Evolutionary conservation across 257 asterid species (phyloP).

Genomic region (Eustoma russellianum): DNA sequence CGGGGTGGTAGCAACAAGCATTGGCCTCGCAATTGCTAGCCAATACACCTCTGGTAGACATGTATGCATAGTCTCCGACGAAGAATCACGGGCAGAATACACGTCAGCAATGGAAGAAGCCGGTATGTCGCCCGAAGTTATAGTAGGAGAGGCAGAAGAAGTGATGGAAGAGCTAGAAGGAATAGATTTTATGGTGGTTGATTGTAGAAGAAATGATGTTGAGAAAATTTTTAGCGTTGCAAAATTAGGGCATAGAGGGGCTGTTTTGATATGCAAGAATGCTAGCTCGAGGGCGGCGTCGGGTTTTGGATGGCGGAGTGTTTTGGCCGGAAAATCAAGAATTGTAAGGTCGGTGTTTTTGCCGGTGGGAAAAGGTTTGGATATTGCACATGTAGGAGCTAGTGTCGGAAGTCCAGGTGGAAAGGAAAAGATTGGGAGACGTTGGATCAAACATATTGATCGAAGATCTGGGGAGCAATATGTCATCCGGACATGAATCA

Average conservation of each 20-base stretch:
- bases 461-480: conserved; percentile 53
- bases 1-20: conserved; percentile 42
- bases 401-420: conserved; percentile 8
- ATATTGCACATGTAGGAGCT: conserved; percentile 65
- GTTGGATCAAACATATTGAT: conserved; percentile 50
- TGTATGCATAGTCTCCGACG: conserved; percentile 58
- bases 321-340: conserved; percentile 38
- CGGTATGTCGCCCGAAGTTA: conserved; percentile 36
- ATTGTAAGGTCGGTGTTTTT: conserved; percentile 60
- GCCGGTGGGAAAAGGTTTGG: conserved; percentile 86
- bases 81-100: conserved; percentile 40
- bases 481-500: conserved; percentile 12
- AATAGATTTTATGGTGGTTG: conserved; percentile 69
- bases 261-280: conserved; percentile 80
- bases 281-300: conserved; percentile 36
- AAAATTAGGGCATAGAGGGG: conserved; percentile 61
- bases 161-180: conserved; percentile 37
- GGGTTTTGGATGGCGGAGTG: conserved; percentile 58
- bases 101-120: conserved; percentile 26
- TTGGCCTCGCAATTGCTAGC: conserved; percentile 70
- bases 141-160: conserved; percentile 34
- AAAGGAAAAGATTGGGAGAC: conserved; percentile 9
- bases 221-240: conserved; percentile 43
- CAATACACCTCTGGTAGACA: conserved; percentile 64
- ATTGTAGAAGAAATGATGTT: conserved; percentile 34